These are phyloP conservation scores for Daldinia concentrica DNA, from an alignment of 495 filamentous ascomycete genomes.

Conservation along the genomic window DNA sequence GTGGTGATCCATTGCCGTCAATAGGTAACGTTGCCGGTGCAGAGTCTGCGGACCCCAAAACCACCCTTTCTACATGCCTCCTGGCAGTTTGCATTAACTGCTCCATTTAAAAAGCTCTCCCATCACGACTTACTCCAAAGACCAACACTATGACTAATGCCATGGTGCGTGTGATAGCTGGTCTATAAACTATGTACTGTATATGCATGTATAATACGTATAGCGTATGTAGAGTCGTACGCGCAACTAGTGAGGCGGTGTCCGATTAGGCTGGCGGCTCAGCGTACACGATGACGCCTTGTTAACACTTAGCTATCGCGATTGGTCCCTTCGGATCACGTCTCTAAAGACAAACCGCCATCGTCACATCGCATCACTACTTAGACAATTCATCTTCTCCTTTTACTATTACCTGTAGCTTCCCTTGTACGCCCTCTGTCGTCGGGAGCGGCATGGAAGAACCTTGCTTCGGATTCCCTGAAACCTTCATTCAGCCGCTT, in stretches of 20 bases:
- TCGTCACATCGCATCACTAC: constrained; percentile 17
- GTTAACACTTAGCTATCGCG: constrained; percentile 8
- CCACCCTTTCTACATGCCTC: constrained; percentile 25
- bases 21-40: constrained; percentile 33
- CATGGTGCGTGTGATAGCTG: not conserved
- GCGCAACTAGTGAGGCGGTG: constrained; percentile 35
- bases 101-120: constrained; percentile 4
- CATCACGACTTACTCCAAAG: constrained; percentile 19
- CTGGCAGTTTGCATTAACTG: constrained; percentile 26
- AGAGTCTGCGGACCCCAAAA: constrained; percentile 37
- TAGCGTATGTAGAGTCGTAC: constrained; percentile 19
- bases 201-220: not conserved
- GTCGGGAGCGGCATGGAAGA: constrained; percentile 32
- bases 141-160: not conserved
- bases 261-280: constrained; percentile 35
- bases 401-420: constrained; percentile 6
- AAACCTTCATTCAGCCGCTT: constrained; percentile 46
- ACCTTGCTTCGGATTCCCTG: constrained; percentile 40
- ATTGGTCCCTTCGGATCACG: constrained; percentile 31
- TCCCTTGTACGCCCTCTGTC: constrained; percentile 13
- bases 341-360: constrained; percentile 19
- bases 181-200: not conserved
- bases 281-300: constrained; percentile 36
- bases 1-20: constrained; percentile 31
- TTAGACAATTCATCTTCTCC: constrained; percentile 2